Conservation (phyloP, 345 rosid genomes). For the Euphorbia tirucalli region DNA sequence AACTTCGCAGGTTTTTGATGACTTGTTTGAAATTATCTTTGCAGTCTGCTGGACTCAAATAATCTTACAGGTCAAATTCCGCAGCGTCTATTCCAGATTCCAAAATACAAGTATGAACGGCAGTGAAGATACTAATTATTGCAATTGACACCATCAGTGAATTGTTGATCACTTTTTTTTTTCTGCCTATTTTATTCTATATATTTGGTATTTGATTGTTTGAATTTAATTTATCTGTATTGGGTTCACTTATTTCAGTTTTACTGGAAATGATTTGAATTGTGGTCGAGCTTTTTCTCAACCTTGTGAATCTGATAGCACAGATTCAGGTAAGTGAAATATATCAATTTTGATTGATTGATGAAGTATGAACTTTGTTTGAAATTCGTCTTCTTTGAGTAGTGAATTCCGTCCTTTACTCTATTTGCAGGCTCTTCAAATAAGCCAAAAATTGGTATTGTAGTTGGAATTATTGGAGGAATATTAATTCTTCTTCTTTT, state of each 20-base stretch:
- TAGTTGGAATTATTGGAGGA: constrained; percentile 72
- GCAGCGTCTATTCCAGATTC: constrained; percentile 49
- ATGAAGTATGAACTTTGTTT: background rate
- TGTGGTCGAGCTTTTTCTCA: constrained; percentile 49
- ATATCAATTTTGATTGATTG: constrained; percentile 10
- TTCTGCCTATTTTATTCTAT: background rate
- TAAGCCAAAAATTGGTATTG: constrained; percentile 62
- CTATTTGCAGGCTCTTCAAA: constrained; percentile 50
- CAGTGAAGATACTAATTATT: background rate
- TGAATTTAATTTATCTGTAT: background rate
- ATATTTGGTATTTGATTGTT: background rate
- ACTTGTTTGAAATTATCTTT: constrained; percentile 19
- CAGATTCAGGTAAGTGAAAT: constrained; percentile 51
- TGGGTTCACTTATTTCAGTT: constrained; percentile 42
- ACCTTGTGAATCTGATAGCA: constrained; percentile 53
- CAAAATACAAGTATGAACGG: constrained; percentile 69
- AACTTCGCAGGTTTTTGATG: constrained; percentile 17
- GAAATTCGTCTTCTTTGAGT: background rate
- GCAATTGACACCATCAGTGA: background rate
- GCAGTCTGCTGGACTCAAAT: constrained; percentile 84
- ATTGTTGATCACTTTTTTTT: background rate
- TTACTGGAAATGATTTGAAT: constrained; percentile 62
- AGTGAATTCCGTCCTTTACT: constrained; percentile 7
- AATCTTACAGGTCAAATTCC: constrained; percentile 78
- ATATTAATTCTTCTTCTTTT: constrained; percentile 43